These are phyloP conservation scores for Fusarium xylarioides DNA, from an alignment of 2,329 filamentous ascomycete species.

Conservation along the genomic window DNA sequence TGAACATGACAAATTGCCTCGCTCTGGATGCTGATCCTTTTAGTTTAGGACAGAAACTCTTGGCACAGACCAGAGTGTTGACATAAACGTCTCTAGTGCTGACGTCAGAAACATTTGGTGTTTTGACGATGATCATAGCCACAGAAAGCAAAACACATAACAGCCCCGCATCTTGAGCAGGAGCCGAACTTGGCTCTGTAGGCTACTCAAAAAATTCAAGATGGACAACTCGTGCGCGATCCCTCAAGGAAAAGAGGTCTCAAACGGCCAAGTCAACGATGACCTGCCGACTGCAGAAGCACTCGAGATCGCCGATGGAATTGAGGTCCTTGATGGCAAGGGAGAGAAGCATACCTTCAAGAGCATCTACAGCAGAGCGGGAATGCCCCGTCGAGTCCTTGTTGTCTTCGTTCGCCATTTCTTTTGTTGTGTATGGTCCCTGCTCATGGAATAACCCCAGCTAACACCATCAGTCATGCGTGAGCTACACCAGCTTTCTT, in stretches of 20 bases:
- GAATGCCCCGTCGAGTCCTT: neutral
- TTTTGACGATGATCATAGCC: neutral
- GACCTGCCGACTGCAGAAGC: neutral
- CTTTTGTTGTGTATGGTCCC: slow-evolving; percentile 7
- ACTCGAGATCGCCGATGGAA: neutral
- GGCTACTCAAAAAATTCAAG: accelerated
- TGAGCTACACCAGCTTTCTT: slow-evolving; percentile 14
- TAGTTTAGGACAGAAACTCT: neutral
- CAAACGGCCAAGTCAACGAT: slow-evolving; percentile 3
- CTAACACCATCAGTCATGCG: slow-evolving; percentile 10
- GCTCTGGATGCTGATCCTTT: neutral
- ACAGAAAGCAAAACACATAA: accelerated
- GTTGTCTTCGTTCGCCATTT: slow-evolving; percentile 30
- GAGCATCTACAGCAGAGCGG: slow-evolving; percentile 15
- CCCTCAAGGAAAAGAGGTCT: neutral
- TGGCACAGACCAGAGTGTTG: neutral
- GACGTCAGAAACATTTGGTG: neutral
- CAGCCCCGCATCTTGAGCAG: neutral
- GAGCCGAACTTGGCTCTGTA: accelerated
- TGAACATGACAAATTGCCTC: neutral
- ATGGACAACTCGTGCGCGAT: slow-evolving; percentile 10
- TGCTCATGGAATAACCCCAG: accelerated
- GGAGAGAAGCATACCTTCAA: slow-evolving; percentile 9
- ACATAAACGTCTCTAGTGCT: slow-evolving; percentile 1
- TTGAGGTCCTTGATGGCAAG: slow-evolving; percentile 16